A percentile compares a stretch with the other conserved stretches of the same genome.
Conservation (phyloP, 192 early-diverging fungal species). For the Martensiomyces pterosporus region DNA sequence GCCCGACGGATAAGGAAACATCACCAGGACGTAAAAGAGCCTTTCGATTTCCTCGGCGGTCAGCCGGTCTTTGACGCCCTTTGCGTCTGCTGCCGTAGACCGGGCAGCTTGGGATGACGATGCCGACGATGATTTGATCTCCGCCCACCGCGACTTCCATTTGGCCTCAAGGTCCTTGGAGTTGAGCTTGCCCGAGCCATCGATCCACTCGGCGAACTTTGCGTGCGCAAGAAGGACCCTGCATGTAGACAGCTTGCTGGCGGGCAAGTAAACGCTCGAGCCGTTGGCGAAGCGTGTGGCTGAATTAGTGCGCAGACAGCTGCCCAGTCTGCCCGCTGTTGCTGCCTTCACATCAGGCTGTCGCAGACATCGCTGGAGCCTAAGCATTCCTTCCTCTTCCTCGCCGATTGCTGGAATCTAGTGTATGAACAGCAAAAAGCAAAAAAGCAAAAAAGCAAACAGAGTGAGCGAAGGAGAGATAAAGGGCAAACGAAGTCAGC, state of each 20-base stretch:
- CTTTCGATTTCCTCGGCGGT: slow-evolving; percentile 31
- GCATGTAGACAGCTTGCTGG: slow-evolving; percentile 2
- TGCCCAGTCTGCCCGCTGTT: neutral
- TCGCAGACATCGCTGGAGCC: neutral
- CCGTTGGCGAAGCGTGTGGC: too few relatives aligned
- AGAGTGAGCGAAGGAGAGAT: neutral
- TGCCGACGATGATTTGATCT: too few relatives aligned
- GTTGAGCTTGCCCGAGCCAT: slow-evolving; percentile 47
- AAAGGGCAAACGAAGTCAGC: neutral
- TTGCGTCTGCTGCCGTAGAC: slow-evolving; percentile 1
- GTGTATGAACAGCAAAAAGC: slow-evolving; percentile 1
- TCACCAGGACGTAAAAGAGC: slow-evolving; percentile 80
- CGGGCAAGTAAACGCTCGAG: too few relatives aligned
- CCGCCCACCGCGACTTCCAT: slow-evolving; percentile 52
- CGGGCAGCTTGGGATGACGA: too few relatives aligned
- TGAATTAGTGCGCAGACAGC: too few relatives aligned
- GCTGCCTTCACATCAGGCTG: neutral
- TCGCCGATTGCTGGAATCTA: neutral
- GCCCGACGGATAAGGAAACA: slow-evolving; percentile 97
- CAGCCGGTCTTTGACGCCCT: slow-evolving; percentile 1
- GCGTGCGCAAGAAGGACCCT: slow-evolving; percentile 1
- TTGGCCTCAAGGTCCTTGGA: slow-evolving; percentile 58
- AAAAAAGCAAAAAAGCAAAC: neutral
- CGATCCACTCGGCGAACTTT: slow-evolving; percentile 36
- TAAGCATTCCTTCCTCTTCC: slow-evolving; percentile 1